Evolutionary conservation across 192 early-diverging fungal species (phyloP).

Genomic region (Gigaspora rosea): DNA sequence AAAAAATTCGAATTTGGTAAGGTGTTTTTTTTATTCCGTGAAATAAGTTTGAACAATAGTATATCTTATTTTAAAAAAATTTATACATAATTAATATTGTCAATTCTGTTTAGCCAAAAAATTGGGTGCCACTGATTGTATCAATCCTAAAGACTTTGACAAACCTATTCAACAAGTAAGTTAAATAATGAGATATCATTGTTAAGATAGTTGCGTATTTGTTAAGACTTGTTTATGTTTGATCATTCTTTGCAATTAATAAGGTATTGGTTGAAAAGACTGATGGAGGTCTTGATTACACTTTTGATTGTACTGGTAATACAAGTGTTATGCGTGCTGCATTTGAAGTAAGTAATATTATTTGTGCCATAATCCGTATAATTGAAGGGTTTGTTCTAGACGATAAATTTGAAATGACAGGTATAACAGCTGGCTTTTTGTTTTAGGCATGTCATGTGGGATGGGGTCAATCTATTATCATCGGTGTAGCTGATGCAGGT

Average conservation of each 20-base stretch:
- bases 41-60: slow-evolving; percentile 21
- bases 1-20: slow-evolving; percentile 62
- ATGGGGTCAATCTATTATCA: slow-evolving; percentile 89
- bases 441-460: slow-evolving; percentile 73
- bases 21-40: slow-evolving; percentile 32
- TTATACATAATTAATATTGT: neutral
- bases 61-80: too few species aligned
- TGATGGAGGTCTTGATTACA: slow-evolving; percentile 95
- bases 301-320: slow-evolving; percentile 96
- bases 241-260: neutral
- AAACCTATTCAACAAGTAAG: slow-evolving; percentile 68
- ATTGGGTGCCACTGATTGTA: slow-evolving; percentile 86
- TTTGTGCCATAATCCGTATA: neutral
- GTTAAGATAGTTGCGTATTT: too few species aligned
- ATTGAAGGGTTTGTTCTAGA: neutral
- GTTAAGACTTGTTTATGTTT: neutral
- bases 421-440: neutral
- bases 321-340: slow-evolving; percentile 92
- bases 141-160: slow-evolving; percentile 86
- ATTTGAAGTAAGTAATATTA: slow-evolving; percentile 66
- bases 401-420: neutral
- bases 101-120: slow-evolving; percentile 37
- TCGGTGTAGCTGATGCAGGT: slow-evolving; percentile 81
- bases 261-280: slow-evolving; percentile 85
- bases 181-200: neutral